Percentiles rank a stretch among this genome's conserved stretches.
Conservation (phyloP, 352 stramenopile species). For the Peronosclerospora sorghi region DNA sequence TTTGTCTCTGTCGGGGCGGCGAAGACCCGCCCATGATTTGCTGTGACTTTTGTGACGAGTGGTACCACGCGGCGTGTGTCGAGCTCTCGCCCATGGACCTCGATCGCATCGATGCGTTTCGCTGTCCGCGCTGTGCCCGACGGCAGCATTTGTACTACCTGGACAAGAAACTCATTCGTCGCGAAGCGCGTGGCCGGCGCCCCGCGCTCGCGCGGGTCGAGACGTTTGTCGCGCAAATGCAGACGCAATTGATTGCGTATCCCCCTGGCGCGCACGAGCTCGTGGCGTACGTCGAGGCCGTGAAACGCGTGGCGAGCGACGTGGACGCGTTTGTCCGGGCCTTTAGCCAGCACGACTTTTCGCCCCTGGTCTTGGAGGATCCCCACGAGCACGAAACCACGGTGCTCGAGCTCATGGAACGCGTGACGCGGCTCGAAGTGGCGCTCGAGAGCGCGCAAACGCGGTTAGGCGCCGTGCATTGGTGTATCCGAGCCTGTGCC, state of each 20-base stretch:
- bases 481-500: slow-evolving; percentile 60
- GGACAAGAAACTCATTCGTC: slow-evolving; percentile 40
- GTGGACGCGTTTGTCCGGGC: slow-evolving; percentile 25
- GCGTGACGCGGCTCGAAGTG: slow-evolving; percentile 49
- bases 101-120: slow-evolving; percentile 56
- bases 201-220: slow-evolving; percentile 43
- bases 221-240: slow-evolving; percentile 39
- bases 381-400: slow-evolving; percentile 30
- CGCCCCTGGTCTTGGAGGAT: slow-evolving; percentile 30
- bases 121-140: slow-evolving; percentile 55
- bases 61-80: slow-evolving; percentile 71
- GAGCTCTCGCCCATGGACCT: slow-evolving; percentile 43
- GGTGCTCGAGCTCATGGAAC: slow-evolving; percentile 39
- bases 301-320: slow-evolving; percentile 26
- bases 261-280: slow-evolving; percentile 43
- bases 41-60: slow-evolving; percentile 83
- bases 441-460: slow-evolving; percentile 36
- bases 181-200: slow-evolving; percentile 33
- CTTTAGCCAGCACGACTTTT: slow-evolving; percentile 42
- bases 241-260: slow-evolving; percentile 39
- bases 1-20: slow-evolving; percentile 56
- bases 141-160: slow-evolving; percentile 62
- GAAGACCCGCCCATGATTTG: slow-evolving; percentile 78
- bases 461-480: slow-evolving; percentile 58
- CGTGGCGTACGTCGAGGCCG: slow-evolving; percentile 37